These are phyloP conservation scores for Fusarium lateritium DNA, from an alignment of 2,329 filamentous ascomycete species.

Conservation along the genomic window DNA sequence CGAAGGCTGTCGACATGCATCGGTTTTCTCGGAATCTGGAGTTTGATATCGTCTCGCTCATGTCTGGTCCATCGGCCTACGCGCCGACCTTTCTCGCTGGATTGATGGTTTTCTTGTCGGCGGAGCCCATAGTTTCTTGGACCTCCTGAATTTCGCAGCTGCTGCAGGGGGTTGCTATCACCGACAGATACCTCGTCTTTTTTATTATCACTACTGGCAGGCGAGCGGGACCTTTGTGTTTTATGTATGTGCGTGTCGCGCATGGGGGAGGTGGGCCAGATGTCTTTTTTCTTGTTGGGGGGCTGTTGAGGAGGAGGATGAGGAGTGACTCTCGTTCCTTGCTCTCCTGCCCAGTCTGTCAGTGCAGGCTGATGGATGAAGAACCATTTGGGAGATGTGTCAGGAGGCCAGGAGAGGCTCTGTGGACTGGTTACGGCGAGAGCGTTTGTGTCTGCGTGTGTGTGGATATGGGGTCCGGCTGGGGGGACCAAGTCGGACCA, in stretches of 20 bases:
- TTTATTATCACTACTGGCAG: conserved; percentile 52
- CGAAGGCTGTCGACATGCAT: conserved; percentile 54
- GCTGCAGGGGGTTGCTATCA: conserved; percentile 38
- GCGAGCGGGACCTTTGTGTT: conserved; percentile 55
- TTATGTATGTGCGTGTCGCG: conserved; percentile 55
- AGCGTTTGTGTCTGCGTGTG: conserved; percentile 47
- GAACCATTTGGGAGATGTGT: conserved; percentile 42
- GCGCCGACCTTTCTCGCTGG: conserved; percentile 46
- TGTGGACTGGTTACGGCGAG: conserved; percentile 42
- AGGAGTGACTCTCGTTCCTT: conserved; percentile 47
- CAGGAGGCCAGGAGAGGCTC: conserved; percentile 41
- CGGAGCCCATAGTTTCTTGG: conserved; percentile 37
- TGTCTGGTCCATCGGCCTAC: conserved; percentile 49
- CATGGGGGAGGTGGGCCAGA: conserved; percentile 52
- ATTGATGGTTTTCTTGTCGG: conserved; percentile 49
- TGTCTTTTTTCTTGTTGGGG: conserved; percentile 49
- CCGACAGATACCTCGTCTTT: conserved; percentile 48
- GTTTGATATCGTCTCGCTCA: conserved; percentile 59
- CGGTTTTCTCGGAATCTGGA: conserved; percentile 59
- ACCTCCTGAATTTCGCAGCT: conserved; percentile 34
- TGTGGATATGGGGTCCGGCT: conserved; percentile 46
- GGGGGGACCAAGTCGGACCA: conserved; percentile 53
- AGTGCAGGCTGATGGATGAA: conserved; percentile 52
- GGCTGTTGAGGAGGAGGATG: conserved; percentile 46
- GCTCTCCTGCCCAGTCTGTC: conserved; percentile 44